phyloP scores from a whole-genome alignment of 495 filamentous ascomycete genomes.

The Pyronema omphalodes region DNA sequence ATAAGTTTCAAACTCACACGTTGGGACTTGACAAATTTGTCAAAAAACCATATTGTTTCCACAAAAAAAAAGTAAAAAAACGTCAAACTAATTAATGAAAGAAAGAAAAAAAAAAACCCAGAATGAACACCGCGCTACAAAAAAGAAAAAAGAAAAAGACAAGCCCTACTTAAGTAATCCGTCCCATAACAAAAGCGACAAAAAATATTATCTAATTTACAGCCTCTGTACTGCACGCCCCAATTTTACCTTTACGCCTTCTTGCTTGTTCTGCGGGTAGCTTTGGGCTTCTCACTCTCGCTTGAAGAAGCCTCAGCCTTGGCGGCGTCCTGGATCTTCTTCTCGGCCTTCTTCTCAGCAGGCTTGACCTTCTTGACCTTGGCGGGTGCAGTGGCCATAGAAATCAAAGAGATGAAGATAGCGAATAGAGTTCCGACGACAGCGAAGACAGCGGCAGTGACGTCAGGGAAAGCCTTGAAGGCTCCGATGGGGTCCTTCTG shows the following conservation, averaged over 20 bases:
- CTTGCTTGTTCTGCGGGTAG: slow-evolving; percentile 19
- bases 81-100: too few relatives aligned
- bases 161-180: too few relatives aligned
- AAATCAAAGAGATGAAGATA: slow-evolving; percentile 40
- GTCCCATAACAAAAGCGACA: too few relatives aligned
- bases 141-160: too few relatives aligned
- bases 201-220: slow-evolving; percentile 2
- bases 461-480: slow-evolving; percentile 77
- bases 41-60: too few relatives aligned
- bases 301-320: slow-evolving; percentile 13
- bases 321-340: slow-evolving; percentile 15
- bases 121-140: too few relatives aligned
- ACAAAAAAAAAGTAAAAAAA: too few relatives aligned
- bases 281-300: slow-evolving; percentile 22
- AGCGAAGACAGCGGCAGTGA: slow-evolving; percentile 60
- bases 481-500: slow-evolving; percentile 79
- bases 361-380: slow-evolving; percentile 21
- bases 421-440: slow-evolving; percentile 49
- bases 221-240: background rate
- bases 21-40: too few relatives aligned
- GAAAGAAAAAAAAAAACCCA: too few relatives aligned
- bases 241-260: slow-evolving; percentile 11
- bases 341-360: slow-evolving; percentile 10
- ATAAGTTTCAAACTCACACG: too few relatives aligned
- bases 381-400: slow-evolving; percentile 26